A percentile compares a stretch with the other conserved stretches of the same genome.
Evolutionary conservation across 345 rosid species (phyloP).

Genomic region (Populus davidiana): DNA sequence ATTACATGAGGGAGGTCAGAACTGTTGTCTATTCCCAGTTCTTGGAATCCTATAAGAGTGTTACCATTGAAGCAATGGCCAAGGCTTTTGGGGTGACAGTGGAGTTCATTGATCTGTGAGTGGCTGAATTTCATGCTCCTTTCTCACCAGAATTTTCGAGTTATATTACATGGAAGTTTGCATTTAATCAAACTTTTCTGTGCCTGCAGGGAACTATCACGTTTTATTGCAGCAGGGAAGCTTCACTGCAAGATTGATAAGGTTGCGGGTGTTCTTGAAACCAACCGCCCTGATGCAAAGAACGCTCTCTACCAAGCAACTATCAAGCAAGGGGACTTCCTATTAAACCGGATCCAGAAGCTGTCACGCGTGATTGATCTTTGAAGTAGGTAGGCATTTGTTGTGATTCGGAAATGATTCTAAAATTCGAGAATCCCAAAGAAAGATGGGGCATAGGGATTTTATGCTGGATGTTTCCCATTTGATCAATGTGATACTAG

Average conservation of each 20-base stretch:
- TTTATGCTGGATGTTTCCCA: constrained; percentile 6
- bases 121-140: constrained; percentile 9
- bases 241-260: constrained; percentile 99
- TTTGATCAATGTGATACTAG: constrained; percentile 14
- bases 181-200: not conserved
- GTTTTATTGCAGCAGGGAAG: constrained; percentile 94
- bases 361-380: constrained; percentile 93
- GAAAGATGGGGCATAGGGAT: not conserved
- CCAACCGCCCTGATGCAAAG: constrained; percentile 96
- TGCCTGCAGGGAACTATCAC: constrained; percentile 81
- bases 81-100: constrained; percentile 92
- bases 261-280: constrained; percentile 97
- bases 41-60: constrained; percentile 94
- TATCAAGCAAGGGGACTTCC: constrained; percentile 98
- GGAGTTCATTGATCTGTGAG: constrained; percentile 95
- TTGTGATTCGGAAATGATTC: not conserved
- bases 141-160: not conserved
- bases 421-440: constrained; percentile 3
- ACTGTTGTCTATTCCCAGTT: constrained; percentile 92
- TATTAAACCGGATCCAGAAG: constrained; percentile 95
- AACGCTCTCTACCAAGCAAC: constrained; percentile 98
- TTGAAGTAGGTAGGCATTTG: constrained; percentile 30
- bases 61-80: constrained; percentile 96
- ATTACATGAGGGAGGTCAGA: constrained; percentile 97
- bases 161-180: not conserved